phyloP scores from a whole-genome alignment of 2,329 filamentous ascomycete species.

The Bisporella sp. region DNA sequence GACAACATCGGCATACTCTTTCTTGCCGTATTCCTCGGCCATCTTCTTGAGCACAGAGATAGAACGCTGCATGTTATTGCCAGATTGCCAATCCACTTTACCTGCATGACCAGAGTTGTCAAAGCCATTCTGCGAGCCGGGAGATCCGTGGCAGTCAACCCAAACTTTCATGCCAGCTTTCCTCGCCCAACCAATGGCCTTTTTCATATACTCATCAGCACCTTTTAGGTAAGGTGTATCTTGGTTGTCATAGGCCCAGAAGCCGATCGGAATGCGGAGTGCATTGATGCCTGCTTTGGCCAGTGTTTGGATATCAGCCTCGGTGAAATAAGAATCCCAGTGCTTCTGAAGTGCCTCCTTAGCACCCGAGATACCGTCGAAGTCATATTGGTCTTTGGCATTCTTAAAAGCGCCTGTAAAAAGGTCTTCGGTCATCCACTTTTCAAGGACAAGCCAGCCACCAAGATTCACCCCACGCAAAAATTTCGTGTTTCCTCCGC shows the following conservation, averaged over 20 bases:
- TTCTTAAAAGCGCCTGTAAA: conserved; percentile 25
- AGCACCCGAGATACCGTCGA: conserved; percentile 28
- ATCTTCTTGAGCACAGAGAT: conserved; percentile 32
- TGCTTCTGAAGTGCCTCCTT: conserved; percentile 24
- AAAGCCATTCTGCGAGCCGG: conserved; percentile 50
- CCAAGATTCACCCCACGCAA: conserved; percentile 33
- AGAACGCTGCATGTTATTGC: conserved; percentile 26
- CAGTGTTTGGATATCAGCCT: conserved; percentile 34
- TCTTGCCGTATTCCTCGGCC: conserved; percentile 32
- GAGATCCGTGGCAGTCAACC: conserved; percentile 49
- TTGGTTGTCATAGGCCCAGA: conserved; percentile 48
- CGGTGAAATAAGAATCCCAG: conserved; percentile 8
- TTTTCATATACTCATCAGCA: conserved; percentile 43
- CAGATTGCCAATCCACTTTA: conserved; percentile 34
- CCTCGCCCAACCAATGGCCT: conserved; percentile 47
- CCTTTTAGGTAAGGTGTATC: conserved; percentile 42
- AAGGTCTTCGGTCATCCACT: conserved; percentile 36
- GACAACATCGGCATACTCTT: conserved; percentile 33
- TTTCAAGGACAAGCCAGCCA: conserved; percentile 27
- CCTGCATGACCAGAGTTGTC: conserved; percentile 50
- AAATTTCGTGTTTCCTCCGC: conserved; percentile 10
- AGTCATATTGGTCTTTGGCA: conserved; percentile 32
- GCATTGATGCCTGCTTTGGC: conserved; percentile 47
- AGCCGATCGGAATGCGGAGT: conserved; percentile 51
- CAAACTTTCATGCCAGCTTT: conserved; percentile 43